Base-by-base conservation (phyloP, 495 filamentous ascomycete species). In the Aspergillus wentii region DNA sequence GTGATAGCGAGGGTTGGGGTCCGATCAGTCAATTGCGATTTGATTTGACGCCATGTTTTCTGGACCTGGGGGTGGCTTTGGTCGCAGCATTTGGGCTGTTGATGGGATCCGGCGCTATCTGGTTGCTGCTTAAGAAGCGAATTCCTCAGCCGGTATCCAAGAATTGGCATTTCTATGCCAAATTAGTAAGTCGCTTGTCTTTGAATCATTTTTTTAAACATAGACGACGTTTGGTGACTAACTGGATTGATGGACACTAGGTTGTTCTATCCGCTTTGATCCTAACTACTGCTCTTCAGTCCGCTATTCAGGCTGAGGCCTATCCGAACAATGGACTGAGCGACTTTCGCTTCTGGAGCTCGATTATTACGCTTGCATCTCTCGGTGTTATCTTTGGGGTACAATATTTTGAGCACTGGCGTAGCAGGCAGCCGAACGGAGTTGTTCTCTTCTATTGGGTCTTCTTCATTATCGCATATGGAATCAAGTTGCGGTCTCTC, bases 381-480 rank as follows among this genome's bases (percentile, higher is more conserved):
- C 73, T 96, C 18, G 73, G 74, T 16, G 76, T 94, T 33, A 84
- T 94, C 8, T 87, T 85, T 47, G 54, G 74, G n/a, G 78, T 97
- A 33, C 94, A 99, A 67, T 94, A 91, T 68, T 71, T 87, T 40
- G 94, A 99, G 59, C 89, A 97, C 64, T 79, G 79, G 61, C 78
- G 92, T 27, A 85, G 86, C 47, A 79, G 90, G 18, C 85, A 92
- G 55, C 82, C 94, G 17, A 95, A 95, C 57, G 91, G 88, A 5
- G 86, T 95, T 15, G 89, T 94, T 13, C 69, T 99, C 29, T 90
- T 96, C 62, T 99, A 92, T 72, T 99, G 94, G 94, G 72, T 95
- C 6, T 82, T 95, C 50, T 80, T 95, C 37, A 68, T 91, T 42
- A 83, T 94, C 55, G 78, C 78, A 8, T 83, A 83, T 50, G 78